phyloP scores from a whole-genome alignment of 164 flowering plant genomes.

The Tetrastigma voinierianum region DNA sequence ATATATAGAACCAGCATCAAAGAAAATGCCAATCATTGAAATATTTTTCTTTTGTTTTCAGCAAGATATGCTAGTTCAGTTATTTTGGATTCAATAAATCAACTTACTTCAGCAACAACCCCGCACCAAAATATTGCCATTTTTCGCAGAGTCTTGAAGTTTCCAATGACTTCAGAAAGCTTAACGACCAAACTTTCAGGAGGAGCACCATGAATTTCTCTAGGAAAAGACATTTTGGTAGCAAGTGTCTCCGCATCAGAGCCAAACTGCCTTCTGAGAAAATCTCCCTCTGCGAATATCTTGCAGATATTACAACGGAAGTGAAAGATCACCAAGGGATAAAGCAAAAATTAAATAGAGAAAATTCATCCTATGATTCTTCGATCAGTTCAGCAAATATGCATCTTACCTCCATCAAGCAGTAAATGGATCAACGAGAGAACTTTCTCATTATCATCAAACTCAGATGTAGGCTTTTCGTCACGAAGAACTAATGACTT shows the following conservation, averaged over 20 bases:
- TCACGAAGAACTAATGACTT: constrained; percentile 86
- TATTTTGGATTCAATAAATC: not conserved
- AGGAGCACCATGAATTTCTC: constrained; percentile 87
- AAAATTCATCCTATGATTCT: constrained; percentile 8
- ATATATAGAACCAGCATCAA: not conserved
- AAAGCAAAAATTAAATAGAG: constrained; percentile 15
- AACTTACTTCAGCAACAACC: constrained; percentile 78
- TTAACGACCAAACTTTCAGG: constrained; percentile 71
- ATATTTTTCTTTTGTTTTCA: not conserved
- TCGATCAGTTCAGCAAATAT: constrained; percentile 11
- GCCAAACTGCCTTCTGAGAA: constrained; percentile 39
- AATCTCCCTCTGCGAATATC: constrained; percentile 79
- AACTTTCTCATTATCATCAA: constrained; percentile 55
- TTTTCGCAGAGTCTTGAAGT: constrained; percentile 57
- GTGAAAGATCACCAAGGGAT: constrained; percentile 57
- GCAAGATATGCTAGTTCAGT: not conserved
- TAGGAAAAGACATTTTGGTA: constrained; percentile 40
- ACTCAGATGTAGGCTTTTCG: constrained; percentile 49
- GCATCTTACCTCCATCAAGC: constrained; percentile 67
- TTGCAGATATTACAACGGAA: constrained; percentile 74
- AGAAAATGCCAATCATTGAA: not conserved
- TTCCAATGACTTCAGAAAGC: constrained; percentile 81
- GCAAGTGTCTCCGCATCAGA: constrained; percentile 29
- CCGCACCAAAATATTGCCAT: constrained; percentile 82
- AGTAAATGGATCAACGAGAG: constrained; percentile 42